These are phyloP conservation scores for Ogataea kodamae DNA, from an alignment of 805 yeast species.

Conservation along the genomic window DNA sequence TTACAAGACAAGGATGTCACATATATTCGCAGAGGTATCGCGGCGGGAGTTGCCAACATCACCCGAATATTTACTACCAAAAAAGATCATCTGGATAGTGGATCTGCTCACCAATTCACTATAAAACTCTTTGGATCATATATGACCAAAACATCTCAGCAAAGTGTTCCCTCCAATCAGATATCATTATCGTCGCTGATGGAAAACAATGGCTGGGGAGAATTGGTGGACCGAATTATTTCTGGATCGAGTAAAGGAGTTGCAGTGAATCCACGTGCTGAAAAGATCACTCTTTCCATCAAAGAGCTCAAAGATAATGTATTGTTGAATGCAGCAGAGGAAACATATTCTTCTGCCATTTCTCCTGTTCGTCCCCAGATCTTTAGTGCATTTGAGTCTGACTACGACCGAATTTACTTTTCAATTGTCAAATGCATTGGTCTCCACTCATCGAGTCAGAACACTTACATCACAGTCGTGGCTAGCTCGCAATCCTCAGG, in stretches of 20 bases:
- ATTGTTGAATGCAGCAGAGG: conserved; percentile 5
- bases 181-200: conserved; percentile 33
- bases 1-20: conserved; percentile 31
- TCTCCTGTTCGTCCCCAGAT: conserved; percentile 61
- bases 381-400: conserved; percentile 59
- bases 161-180: conserved; percentile 22
- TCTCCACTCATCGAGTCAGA: conserved; percentile 22
- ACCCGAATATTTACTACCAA: conserved; percentile 70
- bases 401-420: conserved; percentile 59
- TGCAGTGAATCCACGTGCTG: conserved; percentile 80
- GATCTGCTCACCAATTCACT: conserved; percentile 67
- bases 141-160: conserved; percentile 39
- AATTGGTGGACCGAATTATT: conserved; percentile 71
- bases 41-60: conserved; percentile 85
- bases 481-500: conserved; percentile 49
- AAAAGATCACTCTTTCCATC: conserved; percentile 60
- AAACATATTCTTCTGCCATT: conserved; percentile 44
- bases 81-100: conserved; percentile 55
- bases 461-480: conserved; percentile 50
- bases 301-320: conserved; percentile 63
- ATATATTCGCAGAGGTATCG: conserved; percentile 69
- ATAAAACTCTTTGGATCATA: conserved; percentile 72
- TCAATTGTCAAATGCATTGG: conserved; percentile 45
- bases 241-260: conserved; percentile 71
- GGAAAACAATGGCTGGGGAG: conserved; percentile 84